These are phyloP conservation scores for Boletus tylopilopsis DNA, from an alignment of 768 basidiomycete genomes.

Conservation along the genomic window DNA sequence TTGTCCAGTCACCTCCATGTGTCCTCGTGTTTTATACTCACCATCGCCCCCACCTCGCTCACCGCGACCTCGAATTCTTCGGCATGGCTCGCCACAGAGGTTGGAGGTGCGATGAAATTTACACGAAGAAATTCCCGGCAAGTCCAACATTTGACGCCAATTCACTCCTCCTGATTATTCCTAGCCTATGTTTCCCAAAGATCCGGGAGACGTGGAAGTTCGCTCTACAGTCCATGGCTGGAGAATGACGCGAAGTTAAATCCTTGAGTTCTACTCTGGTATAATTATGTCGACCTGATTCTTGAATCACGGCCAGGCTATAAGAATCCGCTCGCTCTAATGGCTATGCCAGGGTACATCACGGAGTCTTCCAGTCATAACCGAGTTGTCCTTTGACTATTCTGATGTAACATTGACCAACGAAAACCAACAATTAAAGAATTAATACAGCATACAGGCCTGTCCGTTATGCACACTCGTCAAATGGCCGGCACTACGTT, in stretches of 20 bases:
- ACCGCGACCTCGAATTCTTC: slow-evolving; percentile 84
- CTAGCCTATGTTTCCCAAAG: slow-evolving; percentile 89
- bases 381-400: too few relatives aligned
- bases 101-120: slow-evolving; percentile 71
- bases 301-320: too few relatives aligned
- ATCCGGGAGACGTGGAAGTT: slow-evolving; percentile 72
- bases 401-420: not conserved
- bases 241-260: slow-evolving; percentile 40
- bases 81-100: slow-evolving; percentile 53
- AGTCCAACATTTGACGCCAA: slow-evolving; percentile 12
- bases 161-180: not conserved
- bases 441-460: not conserved
- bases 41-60: slow-evolving; percentile 79
- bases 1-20: slow-evolving; percentile 28
- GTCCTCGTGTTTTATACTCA: slow-evolving; percentile 88
- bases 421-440: not conserved
- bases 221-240: slow-evolving; percentile 86
- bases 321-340: too few relatives aligned
- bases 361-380: too few relatives aligned
- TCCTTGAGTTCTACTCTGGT: not conserved
- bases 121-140: slow-evolving; percentile 63
- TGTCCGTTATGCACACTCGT: not conserved
- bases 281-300: too few relatives aligned
- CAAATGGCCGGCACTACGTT: not conserved
- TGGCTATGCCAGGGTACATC: too few relatives aligned